phyloP scores from a whole-genome alignment of 108 stramenopile genomes.

The Skeletonema grethae region DNA sequence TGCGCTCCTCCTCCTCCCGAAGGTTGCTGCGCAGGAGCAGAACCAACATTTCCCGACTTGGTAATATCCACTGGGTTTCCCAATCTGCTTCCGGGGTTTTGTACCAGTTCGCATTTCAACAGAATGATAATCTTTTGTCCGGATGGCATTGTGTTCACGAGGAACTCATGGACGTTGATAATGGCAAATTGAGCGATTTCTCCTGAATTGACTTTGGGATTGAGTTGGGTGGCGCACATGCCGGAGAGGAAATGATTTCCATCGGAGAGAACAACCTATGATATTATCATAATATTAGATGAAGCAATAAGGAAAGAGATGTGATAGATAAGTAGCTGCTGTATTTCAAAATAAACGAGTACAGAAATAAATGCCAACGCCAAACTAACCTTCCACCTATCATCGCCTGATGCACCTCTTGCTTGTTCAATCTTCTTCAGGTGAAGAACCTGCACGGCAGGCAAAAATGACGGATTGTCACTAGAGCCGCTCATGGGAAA shows the following conservation, averaged over 20 bases:
- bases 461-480: constrained; percentile 54
- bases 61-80: constrained; percentile 69
- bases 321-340: neutral
- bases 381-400: constrained; percentile 32
- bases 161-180: constrained; percentile 67
- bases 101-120: constrained; percentile 48
- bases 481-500: constrained; percentile 16
- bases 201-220: constrained; percentile 56
- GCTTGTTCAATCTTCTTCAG: constrained; percentile 49
- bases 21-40: constrained; percentile 3
- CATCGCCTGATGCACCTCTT: constrained; percentile 2
- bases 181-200: constrained; percentile 54
- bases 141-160: constrained; percentile 77
- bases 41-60: constrained; percentile 38
- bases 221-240: constrained; percentile 93
- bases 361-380: constrained; percentile 15
- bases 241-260: constrained; percentile 79
- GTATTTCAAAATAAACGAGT: neutral
- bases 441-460: constrained; percentile 61
- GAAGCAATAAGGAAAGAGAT: too few species aligned
- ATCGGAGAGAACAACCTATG: constrained; percentile 84
- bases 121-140: constrained; percentile 77
- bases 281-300: neutral
- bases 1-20: constrained; percentile 12
- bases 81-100: constrained; percentile 47